Base-by-base conservation (phyloP, 2,329 filamentous ascomycete genomes). In the Xylariales sp. region DNA sequence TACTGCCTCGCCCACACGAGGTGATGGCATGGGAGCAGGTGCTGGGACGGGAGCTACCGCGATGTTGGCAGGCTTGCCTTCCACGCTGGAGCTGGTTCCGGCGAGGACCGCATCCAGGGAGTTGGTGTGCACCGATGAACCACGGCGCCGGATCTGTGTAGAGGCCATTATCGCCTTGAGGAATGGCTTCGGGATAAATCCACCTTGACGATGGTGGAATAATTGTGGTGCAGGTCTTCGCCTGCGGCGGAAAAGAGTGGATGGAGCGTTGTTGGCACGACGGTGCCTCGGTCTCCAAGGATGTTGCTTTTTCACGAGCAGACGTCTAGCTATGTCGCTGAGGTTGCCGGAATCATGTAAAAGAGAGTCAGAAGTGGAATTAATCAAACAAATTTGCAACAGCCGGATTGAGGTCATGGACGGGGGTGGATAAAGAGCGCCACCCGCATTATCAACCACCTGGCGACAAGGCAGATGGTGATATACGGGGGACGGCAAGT, bases 401-500 rank as follows among this genome's bases (percentile, higher is more conserved):
- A 53, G 51, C 42, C 47, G 50, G 41, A 41, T 44, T 30, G 50
- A 47, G 53, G 52, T 56, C 56, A 59, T 59, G 48, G 51, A 51
- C 43, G 47, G 46, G 50, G 41, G 43, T 48, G 50, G 38, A 44
- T 29, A 38, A 43, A 34, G 43, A 40, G 30, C 33, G 37, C 42
- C 27, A 40, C 41, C n/a, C 44, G 47, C 48, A 49, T 48, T 51
- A 53, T 50, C 50, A 40, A 44, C 52, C 51, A 52, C 40, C 47
- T n/a, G 29, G 42, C 44, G 13, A 40, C 41, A 38, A 44, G 47
- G 48, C 45, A 45, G 50, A 56, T 46, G 50, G 54, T 33, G 47
- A 54, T 44, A 47, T 38, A 46, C 47, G 47, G 49, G 49, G 49
- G n/a, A n/a, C 52, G 47, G 50, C 31, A 40, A 44, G 48, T 52